A percentile compares a stretch with the other conserved stretches of the same genome.
Conservation (phyloP, 441 rosid species). For the Euphorbia schlechtendalii region DNA sequence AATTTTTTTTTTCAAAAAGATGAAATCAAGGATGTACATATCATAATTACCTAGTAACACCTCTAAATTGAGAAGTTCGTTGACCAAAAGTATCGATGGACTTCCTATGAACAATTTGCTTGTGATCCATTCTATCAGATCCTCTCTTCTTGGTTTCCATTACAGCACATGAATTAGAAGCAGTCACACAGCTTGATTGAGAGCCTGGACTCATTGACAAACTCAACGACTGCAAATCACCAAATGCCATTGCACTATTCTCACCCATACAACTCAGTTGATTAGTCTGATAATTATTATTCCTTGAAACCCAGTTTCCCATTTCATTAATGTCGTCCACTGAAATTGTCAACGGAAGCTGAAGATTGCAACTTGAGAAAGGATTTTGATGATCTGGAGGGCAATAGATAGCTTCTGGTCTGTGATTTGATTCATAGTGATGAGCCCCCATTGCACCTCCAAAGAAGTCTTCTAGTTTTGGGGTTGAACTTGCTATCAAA, state of each 20-base stretch:
- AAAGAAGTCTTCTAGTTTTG: conserved; percentile 93
- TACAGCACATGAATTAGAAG: conserved; percentile 31
- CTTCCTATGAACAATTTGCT: conserved; percentile 81
- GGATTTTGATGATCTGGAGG: conserved; percentile 30
- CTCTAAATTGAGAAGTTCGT: conserved; percentile 96
- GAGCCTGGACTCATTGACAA: conserved; percentile 99
- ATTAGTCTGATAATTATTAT: conserved; percentile 36
- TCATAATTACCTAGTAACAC: conserved; percentile 77
- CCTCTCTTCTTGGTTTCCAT: conserved; percentile 77
- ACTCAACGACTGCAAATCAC: conserved; percentile 81
- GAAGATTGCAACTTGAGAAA: conserved; percentile 30
- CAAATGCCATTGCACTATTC: conserved; percentile 46
- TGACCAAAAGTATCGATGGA: conserved; percentile 98
- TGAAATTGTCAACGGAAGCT: conserved; percentile 31
- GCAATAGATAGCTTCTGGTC: conserved; percentile 55
- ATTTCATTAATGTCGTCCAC: conserved; percentile 22
- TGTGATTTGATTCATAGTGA: conserved; percentile 46
- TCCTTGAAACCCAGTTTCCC: conserved; percentile 45
- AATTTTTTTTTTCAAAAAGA: background rate
- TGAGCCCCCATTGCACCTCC: conserved; percentile 71
- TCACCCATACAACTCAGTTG: conserved; percentile 33
- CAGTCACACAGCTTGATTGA: conserved; percentile 80
- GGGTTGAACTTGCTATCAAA: conserved; percentile 40
- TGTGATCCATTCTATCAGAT: conserved; percentile 58
- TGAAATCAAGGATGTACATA: background rate